Evolutionary conservation across 2,329 filamentous ascomycete species (phyloP).

Genomic region (Stagonosporopsis vannaccii): DNA sequence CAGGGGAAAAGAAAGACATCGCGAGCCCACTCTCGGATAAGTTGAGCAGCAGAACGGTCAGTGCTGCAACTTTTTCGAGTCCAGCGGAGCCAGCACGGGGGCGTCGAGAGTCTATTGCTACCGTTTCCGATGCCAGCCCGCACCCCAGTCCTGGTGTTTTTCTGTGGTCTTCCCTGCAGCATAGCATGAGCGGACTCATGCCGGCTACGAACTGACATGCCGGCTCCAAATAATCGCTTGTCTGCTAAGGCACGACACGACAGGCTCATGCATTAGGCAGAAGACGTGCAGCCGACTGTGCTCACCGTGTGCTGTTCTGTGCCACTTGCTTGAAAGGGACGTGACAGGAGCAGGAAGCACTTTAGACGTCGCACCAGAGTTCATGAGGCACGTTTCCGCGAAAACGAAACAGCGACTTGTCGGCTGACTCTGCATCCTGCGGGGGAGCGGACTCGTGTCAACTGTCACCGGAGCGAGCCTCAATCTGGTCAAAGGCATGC

Average conservation of each 20-base stretch:
- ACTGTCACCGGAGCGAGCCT: constrained; percentile 12
- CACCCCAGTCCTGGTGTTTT: constrained; percentile 3
- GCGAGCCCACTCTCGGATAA: constrained; percentile 11
- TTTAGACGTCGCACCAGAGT: constrained; percentile 32
- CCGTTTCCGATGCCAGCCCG: constrained; percentile 9
- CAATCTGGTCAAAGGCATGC: constrained; percentile 7
- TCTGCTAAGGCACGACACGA: constrained; percentile 14
- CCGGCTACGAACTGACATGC: constrained; percentile 4
- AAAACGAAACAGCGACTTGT: constrained; percentile 29
- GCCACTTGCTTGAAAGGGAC: constrained; percentile 17
- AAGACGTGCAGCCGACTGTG: constrained; percentile 11
- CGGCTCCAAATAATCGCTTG: constrained; percentile 1
- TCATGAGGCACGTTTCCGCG: constrained; percentile 25
- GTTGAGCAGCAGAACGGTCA: constrained; percentile 15
- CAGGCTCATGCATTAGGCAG: constrained; percentile 4
- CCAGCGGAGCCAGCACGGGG: constrained; percentile 9
- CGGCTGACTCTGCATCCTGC: constrained; percentile 18
- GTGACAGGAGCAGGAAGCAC: constrained; percentile 23
- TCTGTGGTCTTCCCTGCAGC: constrained; percentile 9
- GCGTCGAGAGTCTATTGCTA: constrained; percentile 11
- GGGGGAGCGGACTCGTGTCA: constrained; percentile 14
- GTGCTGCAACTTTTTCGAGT: constrained; percentile 12
- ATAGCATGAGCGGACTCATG: constrained; percentile 4
- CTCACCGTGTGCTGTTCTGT: constrained; percentile 11
- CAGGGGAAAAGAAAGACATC: constrained; percentile 36